Conservation (phyloP, 2,329 filamentous ascomycete species). For the Fusarium coffeatum region DNA sequence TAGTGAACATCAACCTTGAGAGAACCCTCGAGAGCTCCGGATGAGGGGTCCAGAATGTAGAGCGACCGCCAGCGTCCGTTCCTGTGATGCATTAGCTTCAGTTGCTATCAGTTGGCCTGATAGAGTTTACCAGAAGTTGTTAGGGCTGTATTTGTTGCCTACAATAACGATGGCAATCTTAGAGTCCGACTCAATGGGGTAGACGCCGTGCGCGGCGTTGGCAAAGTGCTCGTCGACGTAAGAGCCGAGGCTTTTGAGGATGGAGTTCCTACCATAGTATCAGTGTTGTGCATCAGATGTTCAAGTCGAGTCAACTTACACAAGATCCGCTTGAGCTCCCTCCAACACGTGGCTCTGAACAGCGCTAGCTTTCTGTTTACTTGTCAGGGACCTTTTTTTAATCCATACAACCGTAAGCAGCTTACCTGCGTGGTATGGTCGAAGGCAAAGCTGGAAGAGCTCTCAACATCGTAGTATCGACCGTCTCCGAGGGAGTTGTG, state of each 20-base stretch:
- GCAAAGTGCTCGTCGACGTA: slow-evolving; percentile 93
- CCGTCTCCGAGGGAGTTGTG: slow-evolving; percentile 85
- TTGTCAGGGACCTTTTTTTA: slow-evolving; percentile 24
- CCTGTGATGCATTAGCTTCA: slow-evolving; percentile 60
- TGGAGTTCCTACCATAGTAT: slow-evolving; percentile 74
- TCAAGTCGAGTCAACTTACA: slow-evolving; percentile 65
- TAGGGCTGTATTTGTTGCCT: slow-evolving; percentile 96
- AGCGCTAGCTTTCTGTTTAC: slow-evolving; percentile 77
- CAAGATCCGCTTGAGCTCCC: slow-evolving; percentile 78
- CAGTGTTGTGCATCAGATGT: background rate
- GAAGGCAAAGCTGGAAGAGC: slow-evolving; percentile 87
- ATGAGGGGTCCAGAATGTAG: slow-evolving; percentile 81
- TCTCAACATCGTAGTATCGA: slow-evolving; percentile 91
- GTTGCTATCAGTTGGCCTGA: background rate
- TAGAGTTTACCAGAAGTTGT: slow-evolving; percentile 88
- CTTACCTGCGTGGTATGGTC: slow-evolving; percentile 83
- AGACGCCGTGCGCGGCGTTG: slow-evolving; percentile 82
- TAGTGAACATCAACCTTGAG: slow-evolving; percentile 98
- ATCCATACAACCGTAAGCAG: background rate
- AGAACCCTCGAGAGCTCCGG: slow-evolving; percentile 75
- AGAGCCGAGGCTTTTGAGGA: slow-evolving; percentile 78
- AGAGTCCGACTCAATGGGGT: slow-evolving; percentile 79
- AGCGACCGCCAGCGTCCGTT: slow-evolving; percentile 96
- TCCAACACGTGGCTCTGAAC: slow-evolving; percentile 85
- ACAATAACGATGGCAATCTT: slow-evolving; percentile 86